These are phyloP conservation scores for Protomyces arabidopsidicola DNA, from an alignment of 1,139 yeast genomes.

Conservation along the genomic window DNA sequence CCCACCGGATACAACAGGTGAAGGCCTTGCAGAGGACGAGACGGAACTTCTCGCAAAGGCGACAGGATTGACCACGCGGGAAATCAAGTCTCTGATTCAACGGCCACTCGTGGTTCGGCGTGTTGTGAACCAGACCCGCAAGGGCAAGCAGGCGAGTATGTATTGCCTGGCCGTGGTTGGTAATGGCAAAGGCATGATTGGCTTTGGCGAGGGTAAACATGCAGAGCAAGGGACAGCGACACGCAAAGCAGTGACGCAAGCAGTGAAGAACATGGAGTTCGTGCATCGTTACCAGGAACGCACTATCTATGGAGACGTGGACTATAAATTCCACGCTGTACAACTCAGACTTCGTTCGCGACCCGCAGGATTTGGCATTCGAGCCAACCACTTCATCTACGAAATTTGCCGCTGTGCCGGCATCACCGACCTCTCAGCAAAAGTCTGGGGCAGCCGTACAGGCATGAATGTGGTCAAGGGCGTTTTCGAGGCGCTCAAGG, in stretches of 20 bases:
- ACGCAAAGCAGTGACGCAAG: constrained; percentile 88
- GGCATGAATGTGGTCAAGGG: constrained; percentile 93
- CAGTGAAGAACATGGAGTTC: constrained; percentile 75
- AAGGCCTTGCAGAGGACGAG: constrained; percentile 22
- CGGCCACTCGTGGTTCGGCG: constrained; percentile 43
- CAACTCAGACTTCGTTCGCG: constrained; percentile 76
- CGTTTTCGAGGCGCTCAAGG: constrained; percentile 73
- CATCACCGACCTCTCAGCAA: constrained; percentile 86
- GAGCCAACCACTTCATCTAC: constrained; percentile 85
- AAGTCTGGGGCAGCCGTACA: constrained; percentile 86
- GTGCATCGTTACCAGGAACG: constrained; percentile 86
- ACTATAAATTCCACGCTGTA: constrained; percentile 82
- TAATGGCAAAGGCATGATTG: constrained; percentile 87
- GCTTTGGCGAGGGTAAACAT: constrained; percentile 93
- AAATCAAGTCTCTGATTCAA: constrained; percentile 20
- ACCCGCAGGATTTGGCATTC: constrained; percentile 76
- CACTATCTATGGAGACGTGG: constrained; percentile 81
- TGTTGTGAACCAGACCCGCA: constrained; percentile 87
- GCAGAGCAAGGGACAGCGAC: constrained; percentile 75
- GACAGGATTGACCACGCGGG: constrained; percentile 15
- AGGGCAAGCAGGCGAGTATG: constrained; percentile 84
- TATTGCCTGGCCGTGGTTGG: constrained; percentile 89
- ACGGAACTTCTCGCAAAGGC: constrained; percentile 24
- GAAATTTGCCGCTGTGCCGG: constrained; percentile 95
- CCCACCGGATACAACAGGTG: constrained; percentile 26